These are phyloP conservation scores for Rhizophagus sp. DNA, from an alignment of 192 early-diverging fungal genomes.

Conservation along the genomic window DNA sequence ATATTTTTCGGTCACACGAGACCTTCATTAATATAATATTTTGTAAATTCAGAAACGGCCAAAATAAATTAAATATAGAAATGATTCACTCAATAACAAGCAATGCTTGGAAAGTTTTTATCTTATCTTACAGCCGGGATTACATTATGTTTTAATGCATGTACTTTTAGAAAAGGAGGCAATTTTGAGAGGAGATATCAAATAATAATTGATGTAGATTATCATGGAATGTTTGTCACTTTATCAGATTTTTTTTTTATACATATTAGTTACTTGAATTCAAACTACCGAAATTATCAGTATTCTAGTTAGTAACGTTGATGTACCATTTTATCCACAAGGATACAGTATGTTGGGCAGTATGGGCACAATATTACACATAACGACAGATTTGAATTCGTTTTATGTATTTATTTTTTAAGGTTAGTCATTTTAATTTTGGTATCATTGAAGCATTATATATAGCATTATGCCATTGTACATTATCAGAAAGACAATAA, in stretches of 20 bases:
- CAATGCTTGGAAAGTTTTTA: conserved; percentile 26
- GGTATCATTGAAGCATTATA: background rate
- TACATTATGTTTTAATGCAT: conserved; percentile 45
- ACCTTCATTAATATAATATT: background rate
- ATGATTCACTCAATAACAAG: conserved; percentile 35
- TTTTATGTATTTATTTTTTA: conserved; percentile 43
- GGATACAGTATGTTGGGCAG: conserved; percentile 35
- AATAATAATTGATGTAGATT: conserved; percentile 40
- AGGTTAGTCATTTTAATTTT: conserved; percentile 26
- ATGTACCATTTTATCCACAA: conserved; percentile 39
- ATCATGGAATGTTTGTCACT: conserved; percentile 36
- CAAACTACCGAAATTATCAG: conserved; percentile 28
- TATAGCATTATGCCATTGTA: too few relatives aligned
- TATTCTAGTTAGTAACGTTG: conserved; percentile 38
- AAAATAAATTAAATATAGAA: conserved; percentile 33
- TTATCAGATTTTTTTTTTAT: background rate
- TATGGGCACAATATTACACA: conserved; percentile 32
- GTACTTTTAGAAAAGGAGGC: conserved; percentile 43
- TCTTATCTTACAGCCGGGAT: conserved; percentile 44
- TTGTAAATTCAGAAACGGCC: background rate
- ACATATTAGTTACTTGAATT: background rate
- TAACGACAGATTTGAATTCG: conserved; percentile 37
- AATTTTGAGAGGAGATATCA: conserved; percentile 33
- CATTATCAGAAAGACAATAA: background rate
- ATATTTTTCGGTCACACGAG: conserved; percentile 1